phyloP scores from a whole-genome alignment of 2,329 filamentous ascomycete genomes.

The Torrubiellomyces zombiae region DNA sequence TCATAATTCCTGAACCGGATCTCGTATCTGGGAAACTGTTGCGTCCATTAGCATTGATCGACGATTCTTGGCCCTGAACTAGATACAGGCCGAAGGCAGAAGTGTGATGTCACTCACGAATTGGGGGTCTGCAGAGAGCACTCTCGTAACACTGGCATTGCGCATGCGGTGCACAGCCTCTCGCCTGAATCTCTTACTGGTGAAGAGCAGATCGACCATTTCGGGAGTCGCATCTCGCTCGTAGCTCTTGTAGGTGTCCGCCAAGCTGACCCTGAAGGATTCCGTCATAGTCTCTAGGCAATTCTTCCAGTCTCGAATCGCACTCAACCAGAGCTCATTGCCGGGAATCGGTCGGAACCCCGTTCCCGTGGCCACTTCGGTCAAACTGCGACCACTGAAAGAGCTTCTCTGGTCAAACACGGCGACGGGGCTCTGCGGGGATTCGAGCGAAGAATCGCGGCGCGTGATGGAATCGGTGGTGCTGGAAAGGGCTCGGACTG shows the following conservation, averaged over 20 bases:
- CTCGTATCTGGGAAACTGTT: slow-evolving; percentile 26
- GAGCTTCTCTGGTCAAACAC: slow-evolving; percentile 20
- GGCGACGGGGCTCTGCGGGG: slow-evolving; percentile 13
- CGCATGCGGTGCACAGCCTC: slow-evolving; percentile 28
- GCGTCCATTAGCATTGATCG: not conserved
- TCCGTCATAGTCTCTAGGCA: slow-evolving; percentile 25
- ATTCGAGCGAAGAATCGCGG: slow-evolving; percentile 15
- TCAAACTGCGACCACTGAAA: slow-evolving; percentile 19
- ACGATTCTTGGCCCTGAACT: not conserved
- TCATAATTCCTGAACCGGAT: slow-evolving; percentile 31
- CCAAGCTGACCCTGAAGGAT: slow-evolving; percentile 22
- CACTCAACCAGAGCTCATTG: slow-evolving; percentile 18
- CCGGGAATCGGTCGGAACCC: slow-evolving; percentile 7
- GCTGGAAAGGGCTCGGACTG: slow-evolving; percentile 7
- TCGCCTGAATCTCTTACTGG: slow-evolving; percentile 22
- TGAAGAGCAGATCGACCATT: slow-evolving; percentile 25
- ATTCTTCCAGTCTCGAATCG: slow-evolving; percentile 27
- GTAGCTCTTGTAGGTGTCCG: slow-evolving; percentile 27
- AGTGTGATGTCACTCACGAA: slow-evolving; percentile 16
- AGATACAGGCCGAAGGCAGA: not conserved
- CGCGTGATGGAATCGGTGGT: slow-evolving; percentile 9
- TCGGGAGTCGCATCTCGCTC: slow-evolving; percentile 25
- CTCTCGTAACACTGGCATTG: slow-evolving; percentile 24
- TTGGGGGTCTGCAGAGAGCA: slow-evolving; percentile 25
- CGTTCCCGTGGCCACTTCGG: slow-evolving; percentile 14